Base-by-base conservation (phyloP, 2,329 filamentous ascomycete genomes). In the Ophiosphaerella herpotricha region DNA sequence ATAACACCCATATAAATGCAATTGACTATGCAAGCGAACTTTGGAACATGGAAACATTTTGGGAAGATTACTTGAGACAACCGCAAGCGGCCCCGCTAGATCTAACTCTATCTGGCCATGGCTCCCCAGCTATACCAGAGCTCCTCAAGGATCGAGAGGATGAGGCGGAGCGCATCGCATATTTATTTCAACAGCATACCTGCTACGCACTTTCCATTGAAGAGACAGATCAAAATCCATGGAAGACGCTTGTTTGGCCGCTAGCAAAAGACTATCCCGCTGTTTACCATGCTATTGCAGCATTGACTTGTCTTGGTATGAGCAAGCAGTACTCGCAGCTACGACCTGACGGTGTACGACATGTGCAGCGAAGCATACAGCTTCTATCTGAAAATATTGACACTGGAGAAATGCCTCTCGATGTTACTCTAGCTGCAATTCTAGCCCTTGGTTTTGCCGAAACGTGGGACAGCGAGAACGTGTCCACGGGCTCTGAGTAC, bases 171-270 rank as follows among this genome's bases (percentile, higher is more conserved):
- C 43, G 46, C 11, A 60, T 53, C 31, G 33, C 42, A 7, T 43
- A 45, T 46, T 37, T 84, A 32, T 88, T 87, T 61, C 82, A 87
- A 61, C 79, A 78, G 52, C 74, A 84, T 39, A 89, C 85, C 0
- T 88, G 85, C 62, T 83, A 84, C 7, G 86, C 88, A 38, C 74
- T 89, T 14, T 88, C 85, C 0, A 80, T 89, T 39, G 87, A 87
- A 64, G 85, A 85, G 0, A 75, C 78, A 3, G 80, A 77, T 2
- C 84, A 88, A 57, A 89, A 89, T 59, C 85, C 85, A 2, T 89
- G 86, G 86, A 79, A 84, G 29, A 87, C 79, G 6, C 72, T 86
- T 35, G 77, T 89, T n/a, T 87, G 85, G 84, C 86, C 86, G 0
- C 69, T 89, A 50, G 83, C 85, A 1, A 78, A 78, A 58, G 78